A percentile compares a stretch with the other conserved stretches of the same genome.
Conservation (phyloP, 192 early-diverging fungal species). For the Podila horticola region DNA sequence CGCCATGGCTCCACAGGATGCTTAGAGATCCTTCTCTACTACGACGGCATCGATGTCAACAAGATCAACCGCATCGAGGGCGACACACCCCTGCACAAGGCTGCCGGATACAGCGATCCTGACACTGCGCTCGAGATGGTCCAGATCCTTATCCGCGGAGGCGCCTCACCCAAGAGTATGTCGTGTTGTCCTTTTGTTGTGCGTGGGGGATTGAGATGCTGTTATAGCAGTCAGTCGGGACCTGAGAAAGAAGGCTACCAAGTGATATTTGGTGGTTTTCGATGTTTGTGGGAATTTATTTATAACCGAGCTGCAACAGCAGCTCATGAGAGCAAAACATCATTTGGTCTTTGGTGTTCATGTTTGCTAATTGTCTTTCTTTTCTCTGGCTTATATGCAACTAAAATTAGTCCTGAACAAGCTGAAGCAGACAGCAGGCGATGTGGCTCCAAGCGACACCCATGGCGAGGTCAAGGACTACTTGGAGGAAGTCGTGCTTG, state of each 20-base stretch:
- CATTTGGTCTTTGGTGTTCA: background rate
- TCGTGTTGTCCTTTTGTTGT: background rate
- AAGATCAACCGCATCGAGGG: slow-evolving; percentile 60
- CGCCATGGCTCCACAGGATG: slow-evolving; percentile 68
- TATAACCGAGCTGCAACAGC: too few species aligned
- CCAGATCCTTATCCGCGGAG: slow-evolving; percentile 61
- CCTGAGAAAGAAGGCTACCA: background rate
- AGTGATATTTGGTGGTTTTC: background rate
- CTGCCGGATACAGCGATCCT: slow-evolving; percentile 66
- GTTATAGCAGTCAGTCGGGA: background rate
- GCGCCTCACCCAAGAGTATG: slow-evolving; percentile 60
- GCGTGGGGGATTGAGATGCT: background rate
- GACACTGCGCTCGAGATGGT: slow-evolving; percentile 69
- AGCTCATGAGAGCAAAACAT: background rate
- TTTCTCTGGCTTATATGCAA: slow-evolving; percentile 1
- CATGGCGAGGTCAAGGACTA: slow-evolving; percentile 22
- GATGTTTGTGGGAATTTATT: background rate
- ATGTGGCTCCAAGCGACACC: slow-evolving; percentile 27
- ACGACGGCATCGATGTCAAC: slow-evolving; percentile 65
- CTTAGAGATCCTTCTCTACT: slow-evolving; percentile 62
- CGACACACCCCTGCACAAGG: slow-evolving; percentile 78
- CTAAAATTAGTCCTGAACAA: slow-evolving; percentile 17
- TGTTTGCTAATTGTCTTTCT: background rate
- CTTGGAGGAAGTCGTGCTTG: slow-evolving; percentile 5
- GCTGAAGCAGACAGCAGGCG: slow-evolving; percentile 13